Conservation (phyloP, 2,329 filamentous ascomycete species). For the Sporothrix brunneoviolacea region DNA sequence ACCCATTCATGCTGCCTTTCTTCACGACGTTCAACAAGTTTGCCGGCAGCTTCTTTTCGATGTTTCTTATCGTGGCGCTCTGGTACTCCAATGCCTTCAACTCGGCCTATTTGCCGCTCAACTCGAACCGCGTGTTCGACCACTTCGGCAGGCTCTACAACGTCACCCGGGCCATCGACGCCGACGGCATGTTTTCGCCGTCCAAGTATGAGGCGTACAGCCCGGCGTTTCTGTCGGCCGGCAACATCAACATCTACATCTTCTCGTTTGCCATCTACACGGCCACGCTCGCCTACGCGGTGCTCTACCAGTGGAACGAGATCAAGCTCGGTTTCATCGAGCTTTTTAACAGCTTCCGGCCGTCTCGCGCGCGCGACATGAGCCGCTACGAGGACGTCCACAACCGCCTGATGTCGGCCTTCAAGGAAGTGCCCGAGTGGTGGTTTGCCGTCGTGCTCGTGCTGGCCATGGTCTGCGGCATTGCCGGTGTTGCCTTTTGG, state of each 20-base stretch:
- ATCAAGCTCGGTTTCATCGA: slow-evolving; percentile 13
- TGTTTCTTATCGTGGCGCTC: slow-evolving; percentile 49
- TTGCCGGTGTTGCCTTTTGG: slow-evolving; percentile 41
- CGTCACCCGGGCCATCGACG: slow-evolving; percentile 35
- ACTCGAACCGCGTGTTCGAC: slow-evolving; percentile 45
- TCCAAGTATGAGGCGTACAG: slow-evolving; percentile 44
- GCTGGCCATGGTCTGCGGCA: slow-evolving; percentile 37
- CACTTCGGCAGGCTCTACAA: slow-evolving; percentile 43
- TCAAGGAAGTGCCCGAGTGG: slow-evolving; percentile 47
- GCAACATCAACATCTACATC: slow-evolving; percentile 45
- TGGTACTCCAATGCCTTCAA: slow-evolving; percentile 56
- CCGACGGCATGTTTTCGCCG: slow-evolving; percentile 37
- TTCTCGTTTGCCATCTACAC: slow-evolving; percentile 51
- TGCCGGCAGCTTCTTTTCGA: slow-evolving; percentile 48
- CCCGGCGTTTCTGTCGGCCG: slow-evolving; percentile 44
- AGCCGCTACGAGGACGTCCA: slow-evolving; percentile 32
- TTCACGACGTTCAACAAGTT: slow-evolving; percentile 58
- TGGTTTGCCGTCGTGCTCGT: slow-evolving; percentile 43
- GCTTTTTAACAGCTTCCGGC: slow-evolving; percentile 7
- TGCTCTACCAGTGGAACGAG: slow-evolving; percentile 32
- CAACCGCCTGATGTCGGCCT: slow-evolving; percentile 39
- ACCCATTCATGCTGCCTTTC: slow-evolving; percentile 30
- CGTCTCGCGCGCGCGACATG: not conserved
- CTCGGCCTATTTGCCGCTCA: slow-evolving; percentile 44
- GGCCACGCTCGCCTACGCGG: slow-evolving; percentile 43